Conservation (phyloP, 257 asterid genomes). For the Leonotis leonurus region DNA sequence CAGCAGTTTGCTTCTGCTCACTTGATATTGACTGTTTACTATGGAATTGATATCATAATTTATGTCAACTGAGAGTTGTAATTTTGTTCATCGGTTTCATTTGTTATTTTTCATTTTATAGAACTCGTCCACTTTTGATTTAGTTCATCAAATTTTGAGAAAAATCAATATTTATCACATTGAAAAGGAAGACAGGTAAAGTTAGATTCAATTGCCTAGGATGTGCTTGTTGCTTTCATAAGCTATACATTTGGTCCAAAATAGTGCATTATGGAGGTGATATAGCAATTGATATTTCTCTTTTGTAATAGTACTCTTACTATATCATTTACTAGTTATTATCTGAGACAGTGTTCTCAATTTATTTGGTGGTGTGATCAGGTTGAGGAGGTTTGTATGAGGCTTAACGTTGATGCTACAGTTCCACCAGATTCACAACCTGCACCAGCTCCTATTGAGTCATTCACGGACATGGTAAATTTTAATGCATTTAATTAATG, state of each 20-base stretch:
- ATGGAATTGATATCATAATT: not conserved
- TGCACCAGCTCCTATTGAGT: constrained; percentile 79
- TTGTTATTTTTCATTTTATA: no score
- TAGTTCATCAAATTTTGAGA: no score
- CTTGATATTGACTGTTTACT: not conserved
- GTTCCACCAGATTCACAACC: constrained; percentile 52
- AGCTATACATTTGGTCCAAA: not conserved
- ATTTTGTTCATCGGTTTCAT: not conserved
- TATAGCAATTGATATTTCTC: not conserved
- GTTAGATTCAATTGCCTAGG: not conserved
- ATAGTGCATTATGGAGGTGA: not conserved
- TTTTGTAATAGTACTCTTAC: not conserved
- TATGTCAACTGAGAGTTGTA: not conserved
- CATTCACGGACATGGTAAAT: constrained; percentile 74
- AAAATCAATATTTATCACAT: not conserved
- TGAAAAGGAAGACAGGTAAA: no score
- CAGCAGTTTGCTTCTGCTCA: constrained; percentile 2
- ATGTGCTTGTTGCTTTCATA: constrained; percentile 2
- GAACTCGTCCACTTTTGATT: not conserved
- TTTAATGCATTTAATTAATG: not conserved
- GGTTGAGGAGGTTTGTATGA: constrained; percentile 70
- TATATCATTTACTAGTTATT: not conserved
- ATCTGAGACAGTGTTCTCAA: not conserved
- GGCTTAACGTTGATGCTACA: constrained; percentile 76
- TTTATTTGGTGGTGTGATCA: constrained; percentile 24